phyloP scores from a whole-genome alignment of 2,329 filamentous ascomycete genomes.

The Hortaea werneckii region DNA sequence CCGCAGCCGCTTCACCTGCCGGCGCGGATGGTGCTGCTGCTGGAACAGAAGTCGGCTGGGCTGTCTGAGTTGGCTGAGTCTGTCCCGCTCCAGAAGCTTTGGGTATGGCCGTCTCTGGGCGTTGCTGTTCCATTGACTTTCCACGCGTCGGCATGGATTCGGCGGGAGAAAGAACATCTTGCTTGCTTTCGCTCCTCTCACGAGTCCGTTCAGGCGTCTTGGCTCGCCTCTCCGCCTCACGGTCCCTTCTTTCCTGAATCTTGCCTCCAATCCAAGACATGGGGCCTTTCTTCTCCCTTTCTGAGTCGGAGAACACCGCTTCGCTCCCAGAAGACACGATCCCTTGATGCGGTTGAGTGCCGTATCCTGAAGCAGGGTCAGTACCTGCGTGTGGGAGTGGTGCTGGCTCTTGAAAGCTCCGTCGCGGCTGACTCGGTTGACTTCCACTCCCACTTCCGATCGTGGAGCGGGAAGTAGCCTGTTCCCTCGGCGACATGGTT shows the following conservation, averaged over 20 bases:
- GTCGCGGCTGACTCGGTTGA: conserved; percentile 10
- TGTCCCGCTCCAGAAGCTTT: neutral
- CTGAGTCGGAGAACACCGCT: conserved; percentile 26
- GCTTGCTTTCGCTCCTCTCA: conserved; percentile 16
- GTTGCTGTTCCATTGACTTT: conserved; percentile 1
- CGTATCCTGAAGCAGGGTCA: conserved; percentile 10
- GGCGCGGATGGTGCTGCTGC: neutral
- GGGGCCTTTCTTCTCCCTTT: conserved; percentile 49
- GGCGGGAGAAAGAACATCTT: conserved; percentile 12
- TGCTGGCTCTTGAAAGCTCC: conserved; percentile 22
- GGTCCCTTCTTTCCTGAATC: conserved; percentile 48
- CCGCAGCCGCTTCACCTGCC: neutral
- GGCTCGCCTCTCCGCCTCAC: conserved; percentile 39
- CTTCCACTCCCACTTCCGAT: conserved; percentile 20
- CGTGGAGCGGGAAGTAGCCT: conserved; percentile 22
- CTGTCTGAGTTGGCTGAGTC: neutral
- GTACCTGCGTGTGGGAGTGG: conserved; percentile 11
- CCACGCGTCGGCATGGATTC: conserved; percentile 13
- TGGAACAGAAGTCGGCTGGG: neutral
- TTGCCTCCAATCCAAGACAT: conserved; percentile 58
- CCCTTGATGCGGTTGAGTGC: conserved; percentile 5
- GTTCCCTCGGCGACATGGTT: conserved; percentile 20
- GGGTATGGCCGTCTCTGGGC: neutral
- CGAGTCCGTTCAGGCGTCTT: conserved; percentile 26
- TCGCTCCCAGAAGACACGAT: conserved; percentile 16